Base-by-base conservation (phyloP, 2,329 filamentous ascomycete species). In the Pyrenochaeta sp. region DNA sequence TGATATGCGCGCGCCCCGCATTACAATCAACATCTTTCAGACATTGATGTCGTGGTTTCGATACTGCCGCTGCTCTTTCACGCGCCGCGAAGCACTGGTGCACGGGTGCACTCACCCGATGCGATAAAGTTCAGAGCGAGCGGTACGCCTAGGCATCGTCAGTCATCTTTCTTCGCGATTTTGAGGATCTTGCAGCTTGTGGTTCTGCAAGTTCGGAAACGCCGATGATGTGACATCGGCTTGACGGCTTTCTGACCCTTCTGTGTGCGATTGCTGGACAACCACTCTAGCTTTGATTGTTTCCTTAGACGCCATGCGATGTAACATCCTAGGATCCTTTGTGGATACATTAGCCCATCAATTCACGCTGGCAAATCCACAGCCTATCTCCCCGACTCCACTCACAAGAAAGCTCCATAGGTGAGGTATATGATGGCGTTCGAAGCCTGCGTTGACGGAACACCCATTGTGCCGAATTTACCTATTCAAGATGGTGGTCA, bases 41-140 rank as follows among this genome's bases (percentile, higher is more conserved):
- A 51, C 27, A 30, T 43, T 45, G 47, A 59, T 60, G 47, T 60
- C 45, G 58, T 49, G 55, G 47, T 54, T 39, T 78, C 83, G 84
- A 86, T 85, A 84, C 87, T 87, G 86, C 87, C 86, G 82, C 81
- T 79, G 75, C 79, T 80, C 78, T 81, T 27, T 81, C 66, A 68
- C 58, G 59, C 75, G 65, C 40, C 12, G 9, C 67, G 67, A 75
- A 66, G 64, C 68, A 58, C 54, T 51, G 69, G 70, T 72, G 74
- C 74, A 63, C 56, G 56, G 51, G 58, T 76, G 69, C 77, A 94
- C 91, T 94, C 87, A 95, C 91, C 90, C 81, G 90, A 91, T 76
- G 91, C 91, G 80, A 95, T 90, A 81, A 95, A 95, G 80, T 95
- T 95, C 73, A 95, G 83, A 76, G 91, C 90, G 77, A 95, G 81